Base-by-base conservation (phyloP, 2,329 filamentous ascomycete genomes). In the Thelonectria rubi region DNA sequence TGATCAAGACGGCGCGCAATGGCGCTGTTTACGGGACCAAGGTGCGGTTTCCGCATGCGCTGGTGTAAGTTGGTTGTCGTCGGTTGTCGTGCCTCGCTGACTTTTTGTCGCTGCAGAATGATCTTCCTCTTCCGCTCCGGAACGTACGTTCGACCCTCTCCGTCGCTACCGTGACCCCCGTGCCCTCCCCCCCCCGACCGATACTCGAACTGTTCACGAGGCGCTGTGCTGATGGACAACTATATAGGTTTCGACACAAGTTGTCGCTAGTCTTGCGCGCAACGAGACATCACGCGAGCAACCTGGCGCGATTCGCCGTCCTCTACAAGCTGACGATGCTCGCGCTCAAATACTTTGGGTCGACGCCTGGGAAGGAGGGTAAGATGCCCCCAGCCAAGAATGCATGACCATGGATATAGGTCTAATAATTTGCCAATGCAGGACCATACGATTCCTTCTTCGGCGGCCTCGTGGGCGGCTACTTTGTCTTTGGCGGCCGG, bases 21-120 rank as follows among this genome's bases (percentile, higher is more conserved):
- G 95, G 95, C 77, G 89, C 94, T 68, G 93, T 99, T 65, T 99
- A 99, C 80, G 95, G 95, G 63, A 88, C 92, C 72, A 98, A 98
- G 86, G 93, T 99, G 78, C 94, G 95, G 66, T 98, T 99, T 81
- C 95, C 95, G 67, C 95, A 99, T 81, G 95, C 95, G 63, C 86
- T 99, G 69, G 95, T 99, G 82, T 85, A 78, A 65, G 81, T 66
- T 70, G 37, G 26, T 43, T 51, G 42, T 15, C n/a, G 32, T 3
- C 32, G 3, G 3, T n/a, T 24, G 15, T 5, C 32, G 32, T 40
- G 11, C 15, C 3, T 59, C 40, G 63, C 69, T 75, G 53, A 75
- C 56, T 43, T 12, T 4, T 21, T 24, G 32, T 20, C 26, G 70
- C 21, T 39, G 24, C 48, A 93, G 91, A 53, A 99, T 99, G 94